phyloP scores from a whole-genome alignment of 306 rosid species.

The Bauhinia variegata region DNA sequence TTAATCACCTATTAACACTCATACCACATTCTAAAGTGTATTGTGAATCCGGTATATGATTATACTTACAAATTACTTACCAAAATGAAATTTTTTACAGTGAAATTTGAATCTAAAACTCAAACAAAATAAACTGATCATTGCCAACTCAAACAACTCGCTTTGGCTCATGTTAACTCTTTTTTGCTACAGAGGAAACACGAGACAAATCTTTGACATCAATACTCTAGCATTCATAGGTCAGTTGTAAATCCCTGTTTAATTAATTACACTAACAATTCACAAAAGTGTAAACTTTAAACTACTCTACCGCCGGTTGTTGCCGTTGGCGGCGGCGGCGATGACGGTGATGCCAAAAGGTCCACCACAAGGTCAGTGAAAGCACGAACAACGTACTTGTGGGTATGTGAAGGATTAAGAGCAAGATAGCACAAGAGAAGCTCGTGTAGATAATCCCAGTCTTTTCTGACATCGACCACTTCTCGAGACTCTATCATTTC shows the following conservation, averaged over 20 bases:
- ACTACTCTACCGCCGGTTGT: constrained; percentile 34
- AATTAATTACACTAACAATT: constrained; percentile 24
- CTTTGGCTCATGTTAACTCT: no score
- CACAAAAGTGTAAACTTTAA: constrained; percentile 4
- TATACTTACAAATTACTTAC: no score
- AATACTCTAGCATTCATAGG: no score
- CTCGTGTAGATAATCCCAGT: constrained; percentile 73
- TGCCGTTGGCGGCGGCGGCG: constrained; percentile 20
- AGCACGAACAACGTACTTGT: constrained; percentile 76
- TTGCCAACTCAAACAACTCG: no score
- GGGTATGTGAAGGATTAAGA: constrained; percentile 70
- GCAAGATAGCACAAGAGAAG: constrained; percentile 84
- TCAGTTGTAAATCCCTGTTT: background rate
- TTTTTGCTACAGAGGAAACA: no score
- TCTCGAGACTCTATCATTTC: constrained; percentile 76
- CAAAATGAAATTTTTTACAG: no score
- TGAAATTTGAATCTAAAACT: no score
- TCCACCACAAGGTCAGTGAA: constrained; percentile 70
- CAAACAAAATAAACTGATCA: no score
- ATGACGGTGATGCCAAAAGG: constrained; percentile 42
- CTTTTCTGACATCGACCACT: constrained; percentile 42
- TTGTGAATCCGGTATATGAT: no score
- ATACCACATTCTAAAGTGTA: no score
- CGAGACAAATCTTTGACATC: no score
- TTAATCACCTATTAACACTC: no score